Evolutionary conservation across 2,329 filamentous ascomycete species (phyloP), one percentile per base, ranked within the genome.

Genomic region (Penicillium sp.): DNA sequence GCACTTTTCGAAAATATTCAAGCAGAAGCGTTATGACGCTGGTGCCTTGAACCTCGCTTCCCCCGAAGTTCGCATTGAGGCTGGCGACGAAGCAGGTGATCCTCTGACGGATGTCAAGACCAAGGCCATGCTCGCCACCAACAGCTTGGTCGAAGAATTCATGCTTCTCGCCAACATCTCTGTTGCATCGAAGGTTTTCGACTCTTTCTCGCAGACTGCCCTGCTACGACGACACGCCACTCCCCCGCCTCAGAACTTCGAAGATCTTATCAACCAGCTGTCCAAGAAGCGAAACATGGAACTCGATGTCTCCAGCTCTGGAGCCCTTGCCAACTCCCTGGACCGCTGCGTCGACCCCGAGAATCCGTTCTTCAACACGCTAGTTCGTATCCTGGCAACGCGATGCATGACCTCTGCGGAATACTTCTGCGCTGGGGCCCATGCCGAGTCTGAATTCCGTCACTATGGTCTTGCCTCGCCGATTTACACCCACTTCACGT

Each of bases 371-470:
- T 97, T 98, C 81, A 98, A 98, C 79, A 98, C 92, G 2, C 83
- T 98, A 23, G 86, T 98, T 60, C 89, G 93, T 67, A 95, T 98
- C 73, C 88, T 98, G 76, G 93, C 93, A 8, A 98, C 93, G 7
- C 86, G 93, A 20, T 98, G 93, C 80, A 98, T 98, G 93, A 95
- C 95, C 79, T 93, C 89, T 46, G 93, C 93, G 54, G 93, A 98
- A 73, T 98, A 98, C 74, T 98, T 98, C 73, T 93, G 88, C 73
- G 88, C 92, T 0, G 93, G 93, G 52, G 91, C 90, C 6, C 90
- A 96, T 68, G 83, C 91, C 0, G 92, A 93, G 68, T 87, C 89
- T 0, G 93, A 97, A 68, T 98, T 95, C 79, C 83, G 89, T 45
- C 95, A 98, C 74, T 98, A 98, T 71, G 93, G 93, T 59, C 84